Evolutionary conservation across 2,329 filamentous ascomycete species (phyloP).

Genomic region (Botrytis fabae): DNA sequence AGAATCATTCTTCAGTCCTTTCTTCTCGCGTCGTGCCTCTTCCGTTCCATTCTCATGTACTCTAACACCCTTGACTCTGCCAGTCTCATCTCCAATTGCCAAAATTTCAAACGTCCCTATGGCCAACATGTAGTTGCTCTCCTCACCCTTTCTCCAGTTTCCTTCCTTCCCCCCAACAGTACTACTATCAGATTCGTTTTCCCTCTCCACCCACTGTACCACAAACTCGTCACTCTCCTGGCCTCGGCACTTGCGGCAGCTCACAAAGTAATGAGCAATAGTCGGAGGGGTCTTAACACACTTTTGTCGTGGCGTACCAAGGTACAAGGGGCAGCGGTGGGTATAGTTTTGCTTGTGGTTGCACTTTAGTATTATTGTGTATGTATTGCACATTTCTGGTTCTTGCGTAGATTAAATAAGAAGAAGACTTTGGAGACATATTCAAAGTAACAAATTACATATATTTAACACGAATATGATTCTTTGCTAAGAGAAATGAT

Average conservation of each 20-base stretch:
- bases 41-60: conserved; percentile 3
- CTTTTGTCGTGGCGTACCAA: not conserved
- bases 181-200: not conserved
- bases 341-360: conserved; percentile 14
- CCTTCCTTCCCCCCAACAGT: not conserved
- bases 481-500: conserved; percentile 10
- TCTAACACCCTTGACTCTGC: not conserved
- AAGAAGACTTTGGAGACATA: not conserved
- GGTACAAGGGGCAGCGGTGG: not conserved
- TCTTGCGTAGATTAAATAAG: conserved; percentile 3
- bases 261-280: not conserved
- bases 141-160: not conserved
- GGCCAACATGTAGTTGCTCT: not conserved
- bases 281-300: not conserved
- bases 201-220: not conserved
- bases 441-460: not conserved
- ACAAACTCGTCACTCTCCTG: not conserved
- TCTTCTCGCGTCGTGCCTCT: conserved; percentile 2
- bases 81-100: not conserved
- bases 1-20: not conserved
- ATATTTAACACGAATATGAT: not conserved
- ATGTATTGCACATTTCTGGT: conserved; percentile 15
- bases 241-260: conserved; percentile 13
- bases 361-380: conserved; percentile 4
- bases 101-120: conserved; percentile 10